Evolutionary conservation across 345 rosid genomes (phyloP), one percentile per base, ranked within the genome.

Genomic region (Euclidium syriacum): DNA sequence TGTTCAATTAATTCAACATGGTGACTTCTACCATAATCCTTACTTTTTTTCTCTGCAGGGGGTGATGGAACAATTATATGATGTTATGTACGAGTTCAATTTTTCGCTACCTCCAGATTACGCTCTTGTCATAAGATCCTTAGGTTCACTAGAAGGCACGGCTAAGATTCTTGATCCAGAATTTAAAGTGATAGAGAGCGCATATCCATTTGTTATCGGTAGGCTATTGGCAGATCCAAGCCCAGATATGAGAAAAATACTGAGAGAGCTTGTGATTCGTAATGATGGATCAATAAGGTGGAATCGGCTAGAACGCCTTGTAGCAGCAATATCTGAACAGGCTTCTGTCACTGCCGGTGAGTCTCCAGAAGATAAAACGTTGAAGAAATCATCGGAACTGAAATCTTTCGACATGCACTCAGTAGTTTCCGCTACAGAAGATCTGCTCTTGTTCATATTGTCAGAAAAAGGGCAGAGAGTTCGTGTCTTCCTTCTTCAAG

Each of bases 61-160:
- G 17, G 79, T 87, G 68, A 90, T 90, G 97, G 75, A 73, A 62
- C 95, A 84, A 62, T 49, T 94, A 26, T 94, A 90, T 40, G 87
- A 94, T 74, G 76, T 94, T 53, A 90, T 90, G 97, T 94, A 90
- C 49, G 96, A 82, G 58, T 90, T 87, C 67, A 78, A 87, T 72
- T 84, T 94, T 70, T 90, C 91, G 23, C 85, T 90, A 35, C 97
- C 99, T 25, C 97, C 95, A 3, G 96, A 94, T 63, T 94, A 90
- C 79, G 99, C 97, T 49, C 75, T 87, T 67, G 99, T 90, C 64
- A 77, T 85, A 72, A 80, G 99, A 83, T 95, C 97, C 5, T 95
- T 87, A 22, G 96, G 96, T 53, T 87, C 97, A 43, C 81, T 90
- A 12, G 99, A 94, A 87, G 99, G 97, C 75, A 94, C 99, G 0